These are phyloP conservation scores for Blastomyces silverae DNA, from an alignment of 2,329 filamentous ascomycete species.

Conservation along the genomic window DNA sequence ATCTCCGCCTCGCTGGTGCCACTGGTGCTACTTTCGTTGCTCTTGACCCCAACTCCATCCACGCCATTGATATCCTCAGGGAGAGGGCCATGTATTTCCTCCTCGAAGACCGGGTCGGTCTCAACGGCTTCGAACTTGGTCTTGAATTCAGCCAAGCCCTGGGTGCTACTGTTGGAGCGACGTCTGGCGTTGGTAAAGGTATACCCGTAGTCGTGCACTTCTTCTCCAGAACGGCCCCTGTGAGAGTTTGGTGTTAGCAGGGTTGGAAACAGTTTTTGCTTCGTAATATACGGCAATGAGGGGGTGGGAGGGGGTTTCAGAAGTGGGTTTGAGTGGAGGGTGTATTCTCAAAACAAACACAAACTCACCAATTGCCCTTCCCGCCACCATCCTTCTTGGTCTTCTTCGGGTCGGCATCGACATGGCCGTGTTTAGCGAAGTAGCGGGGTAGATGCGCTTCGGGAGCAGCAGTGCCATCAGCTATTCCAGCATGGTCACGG, in stretches of 20 bases:
- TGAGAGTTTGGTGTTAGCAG: not conserved
- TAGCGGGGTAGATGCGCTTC: constrained; percentile 78
- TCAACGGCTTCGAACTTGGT: constrained; percentile 95
- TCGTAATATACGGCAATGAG: not conserved
- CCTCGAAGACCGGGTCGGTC: constrained; percentile 85
- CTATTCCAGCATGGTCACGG: constrained; percentile 75
- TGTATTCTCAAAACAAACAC: too few species aligned
- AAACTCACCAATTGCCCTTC: constrained; percentile 81
- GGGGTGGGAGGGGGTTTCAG: not conserved
- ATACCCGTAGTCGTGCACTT: constrained; percentile 76
- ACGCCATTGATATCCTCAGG: constrained; percentile 47
- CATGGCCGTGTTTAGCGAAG: constrained; percentile 81
- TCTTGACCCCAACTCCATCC: constrained; percentile 24
- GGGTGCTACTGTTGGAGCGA: constrained; percentile 81
- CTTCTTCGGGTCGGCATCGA: constrained; percentile 79
- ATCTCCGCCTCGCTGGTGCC: constrained; percentile 14
- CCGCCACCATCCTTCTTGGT: constrained; percentile 94
- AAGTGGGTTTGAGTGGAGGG: too few species aligned
- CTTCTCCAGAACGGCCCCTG: constrained; percentile 79
- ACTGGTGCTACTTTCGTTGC: constrained; percentile 11
- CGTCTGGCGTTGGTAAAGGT: constrained; percentile 79
- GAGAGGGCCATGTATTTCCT: constrained; percentile 65
- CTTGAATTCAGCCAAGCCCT: constrained; percentile 73
- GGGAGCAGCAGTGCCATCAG: constrained; percentile 62
- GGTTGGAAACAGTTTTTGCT: constrained; percentile 1